These are phyloP conservation scores for Dictyostelium citrinum DNA, from an alignment of 78 protist species.

Conservation along the genomic window DNA sequence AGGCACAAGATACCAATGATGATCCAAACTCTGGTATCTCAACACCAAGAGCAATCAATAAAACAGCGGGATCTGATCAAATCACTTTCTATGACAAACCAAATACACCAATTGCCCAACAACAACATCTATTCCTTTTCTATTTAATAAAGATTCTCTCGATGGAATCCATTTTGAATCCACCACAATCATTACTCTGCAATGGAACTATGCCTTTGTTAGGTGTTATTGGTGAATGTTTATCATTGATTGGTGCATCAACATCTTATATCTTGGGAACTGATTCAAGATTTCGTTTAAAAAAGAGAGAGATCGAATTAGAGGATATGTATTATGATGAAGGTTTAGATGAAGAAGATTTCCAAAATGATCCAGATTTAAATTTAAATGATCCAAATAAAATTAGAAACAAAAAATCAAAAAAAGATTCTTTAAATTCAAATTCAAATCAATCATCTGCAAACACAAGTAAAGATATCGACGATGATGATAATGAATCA, in stretches of 20 bases:
- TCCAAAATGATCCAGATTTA: background rate
- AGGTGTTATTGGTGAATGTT: conserved; percentile 2
- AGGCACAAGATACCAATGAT: background rate
- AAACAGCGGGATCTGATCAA: background rate
- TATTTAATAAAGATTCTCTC: background rate
- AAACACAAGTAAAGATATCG: background rate
- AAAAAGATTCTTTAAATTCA: background rate
- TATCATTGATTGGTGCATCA: conserved; percentile 26
- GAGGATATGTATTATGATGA: conserved; percentile 67
- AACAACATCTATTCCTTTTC: conserved; percentile 41
- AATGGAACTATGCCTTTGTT: conserved; percentile 24
- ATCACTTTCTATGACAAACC: background rate
- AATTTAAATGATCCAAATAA: conserved; percentile 14
- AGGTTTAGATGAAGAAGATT: conserved; percentile 71
- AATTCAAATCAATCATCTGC: background rate
- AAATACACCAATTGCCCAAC: background rate
- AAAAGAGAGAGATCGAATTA: conserved; percentile 58
- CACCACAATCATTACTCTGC: conserved; percentile 58
- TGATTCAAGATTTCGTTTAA: conserved; percentile 37
- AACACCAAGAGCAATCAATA: conserved; percentile 3
- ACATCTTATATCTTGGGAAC: conserved; percentile 13
- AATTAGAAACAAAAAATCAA: background rate
- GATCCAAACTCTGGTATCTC: background rate
- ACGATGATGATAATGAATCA: background rate
- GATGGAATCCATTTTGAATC: background rate